Conservation (phyloP, 192 early-diverging fungal genomes). For the Dissophora globulifera region DNA sequence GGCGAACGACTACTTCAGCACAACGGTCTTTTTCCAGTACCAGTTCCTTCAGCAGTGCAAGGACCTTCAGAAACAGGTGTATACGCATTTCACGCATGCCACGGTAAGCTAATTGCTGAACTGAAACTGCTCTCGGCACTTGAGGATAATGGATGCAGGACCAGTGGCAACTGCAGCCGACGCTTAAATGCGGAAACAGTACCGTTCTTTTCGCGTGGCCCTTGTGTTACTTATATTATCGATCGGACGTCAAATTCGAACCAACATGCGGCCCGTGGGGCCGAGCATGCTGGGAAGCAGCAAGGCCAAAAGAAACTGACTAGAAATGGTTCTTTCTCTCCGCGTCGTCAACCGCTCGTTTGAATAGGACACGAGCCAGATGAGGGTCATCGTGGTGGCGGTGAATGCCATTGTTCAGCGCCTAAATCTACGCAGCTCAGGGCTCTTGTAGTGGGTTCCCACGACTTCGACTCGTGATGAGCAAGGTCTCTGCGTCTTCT, state of each 20-base stretch:
- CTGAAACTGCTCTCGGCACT: too few species aligned
- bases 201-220: too few species aligned
- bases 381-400: slow-evolving; percentile 63
- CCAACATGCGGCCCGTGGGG: too few species aligned
- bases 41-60: slow-evolving; percentile 56
- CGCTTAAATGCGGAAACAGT: too few species aligned
- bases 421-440: slow-evolving; percentile 58
- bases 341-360: not conserved
- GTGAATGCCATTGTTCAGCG: slow-evolving; percentile 64
- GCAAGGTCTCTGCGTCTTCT: too few species aligned
- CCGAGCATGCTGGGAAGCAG: too few species aligned
- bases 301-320: too few species aligned
- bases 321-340: not conserved
- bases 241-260: too few species aligned
- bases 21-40: slow-evolving; percentile 59
- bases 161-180: too few species aligned
- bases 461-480: too few species aligned
- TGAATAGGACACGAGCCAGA: slow-evolving; percentile 61
- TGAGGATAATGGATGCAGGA: too few species aligned
- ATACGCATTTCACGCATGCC: slow-evolving; percentile 61
- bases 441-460: slow-evolving; percentile 53
- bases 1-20: slow-evolving; percentile 57
- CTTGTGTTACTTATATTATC: too few species aligned
- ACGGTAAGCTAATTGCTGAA: slow-evolving; percentile 58
- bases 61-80: slow-evolving; percentile 57